phyloP scores from a whole-genome alignment of 306 rosid genomes.

The Vigna hirtella region DNA sequence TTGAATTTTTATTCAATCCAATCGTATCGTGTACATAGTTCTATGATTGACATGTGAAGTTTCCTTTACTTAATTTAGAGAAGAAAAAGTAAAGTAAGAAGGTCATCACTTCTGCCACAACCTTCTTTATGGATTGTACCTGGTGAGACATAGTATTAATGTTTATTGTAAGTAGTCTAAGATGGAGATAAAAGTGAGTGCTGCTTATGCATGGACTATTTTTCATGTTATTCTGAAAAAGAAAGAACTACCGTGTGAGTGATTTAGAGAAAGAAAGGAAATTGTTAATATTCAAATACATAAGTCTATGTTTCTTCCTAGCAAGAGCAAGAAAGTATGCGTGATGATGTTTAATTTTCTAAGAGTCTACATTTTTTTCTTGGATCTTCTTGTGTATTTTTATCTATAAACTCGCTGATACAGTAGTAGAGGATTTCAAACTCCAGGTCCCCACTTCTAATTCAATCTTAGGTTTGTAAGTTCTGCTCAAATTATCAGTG shows the following conservation, averaged over 20 bases:
- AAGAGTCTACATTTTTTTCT: neutral
- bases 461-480: neutral
- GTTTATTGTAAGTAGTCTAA: neutral
- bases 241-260: neutral
- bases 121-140: conserved; percentile 19
- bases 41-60: neutral
- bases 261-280: neutral
- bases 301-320: neutral
- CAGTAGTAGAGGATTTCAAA: neutral
- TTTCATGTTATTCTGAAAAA: conserved; percentile 4
- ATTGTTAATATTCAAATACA: neutral
- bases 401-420: conserved; percentile 16
- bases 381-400: neutral
- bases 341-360: neutral
- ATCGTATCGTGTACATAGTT: neutral
- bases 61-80: neutral
- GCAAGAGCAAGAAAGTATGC: neutral
- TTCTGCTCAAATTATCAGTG: neutral
- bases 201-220: conserved; percentile 11
- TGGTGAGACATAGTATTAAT: conserved; percentile 7
- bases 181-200: conserved; percentile 34
- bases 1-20: neutral
- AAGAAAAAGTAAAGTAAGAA: neutral
- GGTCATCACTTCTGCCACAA: neutral
- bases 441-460: neutral